Evolutionary conservation across 371 early-diverging fungal genomes (phyloP), one percentile per base, ranked within the genome.

Genomic region (Mucor piriformis): DNA sequence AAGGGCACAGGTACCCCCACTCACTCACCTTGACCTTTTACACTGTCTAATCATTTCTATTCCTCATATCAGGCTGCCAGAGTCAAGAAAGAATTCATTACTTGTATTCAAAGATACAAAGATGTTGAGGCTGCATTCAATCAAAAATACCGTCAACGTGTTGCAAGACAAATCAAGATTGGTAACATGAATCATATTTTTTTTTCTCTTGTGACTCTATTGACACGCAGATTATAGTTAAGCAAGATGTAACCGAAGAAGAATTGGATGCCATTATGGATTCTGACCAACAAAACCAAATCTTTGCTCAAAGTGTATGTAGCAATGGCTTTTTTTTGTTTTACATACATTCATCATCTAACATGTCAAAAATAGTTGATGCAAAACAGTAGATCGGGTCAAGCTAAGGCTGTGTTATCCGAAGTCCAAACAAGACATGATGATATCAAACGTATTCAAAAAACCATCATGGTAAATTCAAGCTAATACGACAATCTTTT

Each of bases 381-480:
- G 72, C 83, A 88, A 60, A 74, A 80, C 24, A 89, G 88, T 38
- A 87, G 93, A 46, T 85, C 87, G 13, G 88, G 89, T 7, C 92
- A 93, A 64, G 95, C 96, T 23, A 80, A 81, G 38, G 77, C 86
- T 38, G 95, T 92, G 7, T 69, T 95, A 32, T 78, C 81, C 40
- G 94, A 94, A 74, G 93, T 95, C 24, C 92, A 93, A 70, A 85
- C 86, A 47, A 78, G 93, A 59, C 96, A 95, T 66, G 83, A 89
- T 56, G 96, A 95, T 59, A 92, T 95, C 47, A 84, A 92, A 59
- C 85, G 88, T 67, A 94, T 95, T 62, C 94, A 94, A 69, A 85
- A 87, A 67, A 88, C 88, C 6, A 91, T 94, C 57, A 64, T 92
- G 42, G 92, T 91, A 74, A 57, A 58, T 59, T 48, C n/a, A n/a